phyloP scores from a whole-genome alignment of 2,329 filamentous ascomycete species.

The Purpureocillium lavendulum region DNA sequence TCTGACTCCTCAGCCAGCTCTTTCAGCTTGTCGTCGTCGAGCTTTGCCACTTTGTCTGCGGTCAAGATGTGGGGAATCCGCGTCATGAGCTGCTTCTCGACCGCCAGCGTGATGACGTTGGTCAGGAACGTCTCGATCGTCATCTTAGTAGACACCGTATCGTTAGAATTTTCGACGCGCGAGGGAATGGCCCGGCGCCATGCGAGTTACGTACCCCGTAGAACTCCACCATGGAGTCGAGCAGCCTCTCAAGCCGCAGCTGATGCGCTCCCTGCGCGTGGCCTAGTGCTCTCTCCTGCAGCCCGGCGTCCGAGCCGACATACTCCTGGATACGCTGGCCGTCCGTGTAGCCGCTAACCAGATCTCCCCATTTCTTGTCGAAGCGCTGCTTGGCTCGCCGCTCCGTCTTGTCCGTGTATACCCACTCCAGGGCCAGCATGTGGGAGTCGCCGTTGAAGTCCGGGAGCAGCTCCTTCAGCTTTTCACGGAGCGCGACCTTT shows the following conservation, averaged over 20 bases:
- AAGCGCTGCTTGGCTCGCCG: neutral
- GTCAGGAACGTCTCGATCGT: slow-evolving; percentile 4
- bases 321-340: too few relatives aligned
- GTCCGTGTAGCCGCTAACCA: too few relatives aligned
- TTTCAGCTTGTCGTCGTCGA: neutral
- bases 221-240: slow-evolving; percentile 31
- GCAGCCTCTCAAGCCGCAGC: neutral
- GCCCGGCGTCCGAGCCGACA: neutral
- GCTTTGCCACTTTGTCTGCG: neutral
- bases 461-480: slow-evolving; percentile 1
- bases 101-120: slow-evolving; percentile 4
- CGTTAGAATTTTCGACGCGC: too few relatives aligned
- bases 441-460: neutral
- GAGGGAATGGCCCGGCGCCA: too few relatives aligned
- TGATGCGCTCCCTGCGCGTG: neutral
- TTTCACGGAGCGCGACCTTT: neutral
- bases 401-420: neutral
- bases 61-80: slow-evolving; percentile 2
- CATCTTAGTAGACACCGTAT: neutral
- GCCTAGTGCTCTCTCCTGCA: too few relatives aligned
- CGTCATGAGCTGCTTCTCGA: slow-evolving; percentile 5
- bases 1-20: neutral
- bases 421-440: neutral
- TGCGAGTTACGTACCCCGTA: slow-evolving; percentile 25
- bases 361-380: neutral